phyloP scores from a whole-genome alignment of 148 eudicot species.

The Simmondsia chinensis region DNA sequence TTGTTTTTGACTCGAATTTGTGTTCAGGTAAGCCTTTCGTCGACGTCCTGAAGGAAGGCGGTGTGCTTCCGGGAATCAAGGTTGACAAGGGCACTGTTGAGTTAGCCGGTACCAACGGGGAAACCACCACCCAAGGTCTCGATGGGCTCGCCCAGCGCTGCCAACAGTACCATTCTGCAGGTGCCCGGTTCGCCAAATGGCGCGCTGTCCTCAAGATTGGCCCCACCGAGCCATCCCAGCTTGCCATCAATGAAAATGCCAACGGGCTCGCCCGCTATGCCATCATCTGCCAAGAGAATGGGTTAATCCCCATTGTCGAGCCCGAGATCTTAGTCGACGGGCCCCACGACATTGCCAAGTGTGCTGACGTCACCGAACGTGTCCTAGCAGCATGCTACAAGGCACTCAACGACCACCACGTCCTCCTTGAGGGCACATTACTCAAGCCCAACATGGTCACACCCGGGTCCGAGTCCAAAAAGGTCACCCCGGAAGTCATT shows the following conservation, averaged over 20 bases:
- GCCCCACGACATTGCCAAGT: slow-evolving; percentile 58
- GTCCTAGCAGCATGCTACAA: slow-evolving; percentile 89
- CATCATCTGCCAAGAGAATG: slow-evolving; percentile 90
- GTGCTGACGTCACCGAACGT: slow-evolving; percentile 86
- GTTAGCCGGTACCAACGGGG: slow-evolving; percentile 82
- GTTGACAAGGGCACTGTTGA: slow-evolving; percentile 90
- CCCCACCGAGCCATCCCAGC: slow-evolving; percentile 70
- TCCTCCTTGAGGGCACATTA: slow-evolving; percentile 78
- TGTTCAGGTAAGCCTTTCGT: slow-evolving; percentile 80
- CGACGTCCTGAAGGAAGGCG: slow-evolving; percentile 69
- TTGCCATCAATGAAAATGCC: slow-evolving; percentile 77
- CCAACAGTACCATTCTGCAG: slow-evolving; percentile 64
- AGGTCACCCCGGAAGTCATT: slow-evolving; percentile 71
- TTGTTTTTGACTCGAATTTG: background rate
- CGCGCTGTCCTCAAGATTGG: slow-evolving; percentile 83
- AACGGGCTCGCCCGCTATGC: slow-evolving; percentile 89
- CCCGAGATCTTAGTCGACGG: slow-evolving; percentile 92
- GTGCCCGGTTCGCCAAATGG: slow-evolving; percentile 85
- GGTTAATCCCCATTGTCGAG: slow-evolving; percentile 87
- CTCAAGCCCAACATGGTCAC: slow-evolving; percentile 98
- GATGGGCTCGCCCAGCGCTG: slow-evolving; percentile 72
- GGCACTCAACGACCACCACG: slow-evolving; percentile 88
- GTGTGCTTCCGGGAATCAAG: slow-evolving; percentile 88
- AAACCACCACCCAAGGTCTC: slow-evolving; percentile 90
- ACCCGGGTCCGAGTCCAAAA: slow-evolving; percentile 68